Percentiles rank a stretch among this genome's conserved stretches.
Evolutionary conservation across 176 grass and related monocot species (phyloP).

Genomic region (Alloteropsis semialata): DNA sequence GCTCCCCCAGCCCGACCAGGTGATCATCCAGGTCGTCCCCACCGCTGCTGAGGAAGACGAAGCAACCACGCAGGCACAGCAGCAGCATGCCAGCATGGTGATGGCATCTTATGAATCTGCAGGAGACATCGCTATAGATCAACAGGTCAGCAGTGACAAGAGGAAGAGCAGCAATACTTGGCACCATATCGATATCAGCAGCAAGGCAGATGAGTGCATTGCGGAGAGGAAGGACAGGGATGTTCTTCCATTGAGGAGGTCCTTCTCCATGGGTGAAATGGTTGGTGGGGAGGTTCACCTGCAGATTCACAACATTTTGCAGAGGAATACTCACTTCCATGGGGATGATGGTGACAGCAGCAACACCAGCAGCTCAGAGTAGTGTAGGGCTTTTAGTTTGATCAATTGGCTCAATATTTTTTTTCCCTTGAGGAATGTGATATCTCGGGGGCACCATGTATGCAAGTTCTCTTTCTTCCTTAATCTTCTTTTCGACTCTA

Average conservation of each 20-base stretch:
- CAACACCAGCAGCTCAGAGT: constrained; percentile 5
- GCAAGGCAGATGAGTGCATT: constrained; percentile 51
- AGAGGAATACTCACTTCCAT: constrained; percentile 38
- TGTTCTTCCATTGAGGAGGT: constrained; percentile 46
- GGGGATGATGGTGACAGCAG: constrained; percentile 6
- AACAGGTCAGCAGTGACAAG: not conserved
- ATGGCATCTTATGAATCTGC: not conserved
- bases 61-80: not conserved
- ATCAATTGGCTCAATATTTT: not conserved
- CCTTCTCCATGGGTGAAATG: constrained; percentile 52
- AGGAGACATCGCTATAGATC: not conserved
- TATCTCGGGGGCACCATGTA: not conserved
- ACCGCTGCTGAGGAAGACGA: not conserved
- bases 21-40: constrained; percentile 18
- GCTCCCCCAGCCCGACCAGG: constrained; percentile 3
- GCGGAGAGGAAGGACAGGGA: constrained; percentile 8
- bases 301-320: constrained; percentile 52
- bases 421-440: not conserved
- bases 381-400: not conserved
- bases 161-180: not conserved
- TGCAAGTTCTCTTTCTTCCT: not conserved
- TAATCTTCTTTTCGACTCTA: not conserved
- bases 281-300: constrained; percentile 32
- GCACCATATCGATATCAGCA: not conserved
- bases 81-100: not conserved